Base-by-base conservation (phyloP, 2,329 filamentous ascomycete species). In the Aspergillus terreus region DNA sequence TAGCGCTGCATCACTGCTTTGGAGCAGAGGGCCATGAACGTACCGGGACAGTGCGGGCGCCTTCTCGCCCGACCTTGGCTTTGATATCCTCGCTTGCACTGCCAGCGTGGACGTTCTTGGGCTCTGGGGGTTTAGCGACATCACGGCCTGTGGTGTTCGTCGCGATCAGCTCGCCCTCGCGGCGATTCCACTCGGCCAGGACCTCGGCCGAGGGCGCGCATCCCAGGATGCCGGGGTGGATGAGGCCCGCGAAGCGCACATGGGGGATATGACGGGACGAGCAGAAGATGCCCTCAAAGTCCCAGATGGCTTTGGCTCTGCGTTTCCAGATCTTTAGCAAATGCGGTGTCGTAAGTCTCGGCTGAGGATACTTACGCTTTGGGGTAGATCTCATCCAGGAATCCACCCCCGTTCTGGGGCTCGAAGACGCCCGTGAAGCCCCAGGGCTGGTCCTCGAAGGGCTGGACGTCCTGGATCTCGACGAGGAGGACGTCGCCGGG, bases 381-480 rank as follows among this genome's bases (percentile, higher is more conserved):
- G 0, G 90, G 91, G 62, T 95, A 96, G 25, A 90, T 79, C 66
- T 95, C 89, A 58, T 96, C 90, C 11, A 96, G 72, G 59, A 96
- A 96, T 0, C 92, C 91, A 7, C 92, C 92, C 5, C 92, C 92
- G 62, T 96, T 96, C 14, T 84, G 74, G 58, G 83, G 85, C 49
- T 86, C 79, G 63, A 96, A 96, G 4, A 94, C 73, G 7, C 90
- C 90, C 0, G 88, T 92, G 69, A 95, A 95, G 0, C 92, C 92
- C 92, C 92, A 96, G 0, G 90, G 90, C 51, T 87, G 83, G 27
- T 94, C 84, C 56, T 92, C 79, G 58, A 95, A 84, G 0, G 92
- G 92, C 73, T 96, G 90, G 0, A 96, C 89, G 63, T 96, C 92
- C 70, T 92, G 90, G 58, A 96, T 96, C 68, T 96, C 90, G 6